Percentiles rank a stretch among this genome's conserved stretches.
phyloP scores from a whole-genome alignment of 352 stramenopile genomes.

The Phytophthora brassicae region DNA sequence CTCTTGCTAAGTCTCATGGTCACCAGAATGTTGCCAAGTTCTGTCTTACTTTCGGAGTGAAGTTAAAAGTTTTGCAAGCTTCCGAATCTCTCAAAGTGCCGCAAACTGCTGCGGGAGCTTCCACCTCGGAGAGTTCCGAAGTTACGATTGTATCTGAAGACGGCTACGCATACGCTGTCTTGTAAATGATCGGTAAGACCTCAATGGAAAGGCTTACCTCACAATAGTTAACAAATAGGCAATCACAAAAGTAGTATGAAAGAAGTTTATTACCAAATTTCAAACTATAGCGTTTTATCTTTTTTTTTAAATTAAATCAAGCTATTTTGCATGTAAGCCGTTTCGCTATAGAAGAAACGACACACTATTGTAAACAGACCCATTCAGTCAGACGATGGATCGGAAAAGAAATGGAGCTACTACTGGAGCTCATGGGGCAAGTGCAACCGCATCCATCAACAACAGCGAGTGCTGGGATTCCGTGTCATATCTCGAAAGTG shows the following conservation, averaged over 20 bases:
- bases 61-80: background rate
- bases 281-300: no score
- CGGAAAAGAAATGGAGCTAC: constrained; percentile 20
- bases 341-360: background rate
- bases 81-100: constrained; percentile 4
- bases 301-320: no score
- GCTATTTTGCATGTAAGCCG: constrained; percentile 2
- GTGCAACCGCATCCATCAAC: constrained; percentile 14
- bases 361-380: background rate
- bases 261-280: no score
- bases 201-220: constrained; percentile 16
- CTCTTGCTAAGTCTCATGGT: constrained; percentile 31
- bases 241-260: no score
- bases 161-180: constrained; percentile 37
- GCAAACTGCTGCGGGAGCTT: constrained; percentile 23
- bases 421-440: constrained; percentile 12
- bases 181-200: constrained; percentile 19
- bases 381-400: constrained; percentile 6
- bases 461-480: constrained; percentile 75
- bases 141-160: constrained; percentile 42
- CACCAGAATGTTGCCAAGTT: constrained; percentile 35
- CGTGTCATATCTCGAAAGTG: constrained; percentile 77
- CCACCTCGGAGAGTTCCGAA: constrained; percentile 20
- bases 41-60: constrained; percentile 24
- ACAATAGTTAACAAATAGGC: no score